phyloP scores from a whole-genome alignment of 225 moss, liverwort and hornwort genomes.

The Polytrichum formosum region DNA sequence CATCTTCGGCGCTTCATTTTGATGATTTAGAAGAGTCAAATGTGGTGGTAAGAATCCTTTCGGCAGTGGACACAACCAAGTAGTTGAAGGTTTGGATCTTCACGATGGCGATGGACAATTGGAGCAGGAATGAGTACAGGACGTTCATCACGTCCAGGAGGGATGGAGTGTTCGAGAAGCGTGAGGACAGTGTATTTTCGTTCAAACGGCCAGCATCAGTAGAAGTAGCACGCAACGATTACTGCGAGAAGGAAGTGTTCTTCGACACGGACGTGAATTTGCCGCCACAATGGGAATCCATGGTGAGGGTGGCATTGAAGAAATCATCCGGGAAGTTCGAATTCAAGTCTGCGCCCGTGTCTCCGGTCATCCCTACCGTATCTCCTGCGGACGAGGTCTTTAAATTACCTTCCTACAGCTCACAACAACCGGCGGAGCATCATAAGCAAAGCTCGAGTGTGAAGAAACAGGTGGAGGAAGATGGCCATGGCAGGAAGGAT shows the following conservation, averaged over 20 bases:
- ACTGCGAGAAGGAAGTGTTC: slow-evolving; percentile 37
- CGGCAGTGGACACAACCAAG: too few relatives aligned
- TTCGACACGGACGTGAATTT: slow-evolving; percentile 60
- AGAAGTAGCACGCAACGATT: slow-evolving; percentile 24
- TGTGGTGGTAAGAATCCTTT: too few relatives aligned
- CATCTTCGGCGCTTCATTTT: too few relatives aligned
- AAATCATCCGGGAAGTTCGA: slow-evolving; percentile 48
- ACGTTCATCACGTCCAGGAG: slow-evolving; percentile 55
- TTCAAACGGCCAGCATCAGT: slow-evolving; percentile 25
- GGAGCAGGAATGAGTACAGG: slow-evolving; percentile 55
- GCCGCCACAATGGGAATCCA: slow-evolving; percentile 68
- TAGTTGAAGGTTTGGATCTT: not conserved
- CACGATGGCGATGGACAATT: slow-evolving; percentile 35
- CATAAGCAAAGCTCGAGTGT: slow-evolving; percentile 19
- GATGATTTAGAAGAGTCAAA: too few relatives aligned
- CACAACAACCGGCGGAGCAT: slow-evolving; percentile 15
- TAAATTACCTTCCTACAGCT: slow-evolving; percentile 33
- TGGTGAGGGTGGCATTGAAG: slow-evolving; percentile 53
- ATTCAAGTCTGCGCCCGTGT: slow-evolving; percentile 57
- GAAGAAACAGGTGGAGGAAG: slow-evolving; percentile 41
- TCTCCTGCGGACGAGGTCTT: slow-evolving; percentile 69
- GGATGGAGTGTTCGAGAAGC: slow-evolving; percentile 52
- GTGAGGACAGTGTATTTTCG: slow-evolving; percentile 29
- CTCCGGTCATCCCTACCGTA: slow-evolving; percentile 37
- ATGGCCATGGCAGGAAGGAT: slow-evolving; percentile 13